phyloP scores from a whole-genome alignment of 2,329 filamentous ascomycete species.

The Juglanconis juglandina region DNA sequence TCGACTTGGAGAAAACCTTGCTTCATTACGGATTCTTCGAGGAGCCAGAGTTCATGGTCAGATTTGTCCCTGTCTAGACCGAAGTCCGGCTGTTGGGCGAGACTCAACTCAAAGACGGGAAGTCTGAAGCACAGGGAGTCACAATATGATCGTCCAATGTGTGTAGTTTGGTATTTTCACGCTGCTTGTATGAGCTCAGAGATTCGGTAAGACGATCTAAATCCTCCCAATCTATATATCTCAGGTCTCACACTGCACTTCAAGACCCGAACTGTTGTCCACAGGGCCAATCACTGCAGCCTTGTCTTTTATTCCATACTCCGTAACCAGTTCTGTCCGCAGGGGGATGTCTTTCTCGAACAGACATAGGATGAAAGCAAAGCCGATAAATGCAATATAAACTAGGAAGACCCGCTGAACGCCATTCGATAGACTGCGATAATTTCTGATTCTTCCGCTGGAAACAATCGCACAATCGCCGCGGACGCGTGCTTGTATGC shows the following conservation, averaged over 20 bases:
- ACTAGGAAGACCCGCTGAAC: slow-evolving; percentile 23
- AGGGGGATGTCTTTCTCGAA: slow-evolving; percentile 23
- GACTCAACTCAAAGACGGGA: too few relatives aligned
- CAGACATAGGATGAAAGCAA: slow-evolving; percentile 21
- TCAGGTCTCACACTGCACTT: too few relatives aligned
- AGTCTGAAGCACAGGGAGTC: too few relatives aligned
- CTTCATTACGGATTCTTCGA: background rate
- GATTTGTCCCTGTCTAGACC: background rate
- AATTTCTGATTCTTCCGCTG: slow-evolving; percentile 16
- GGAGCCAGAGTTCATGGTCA: background rate
- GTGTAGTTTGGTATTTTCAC: too few relatives aligned
- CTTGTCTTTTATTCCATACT: slow-evolving; percentile 6
- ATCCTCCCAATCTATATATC: too few relatives aligned
- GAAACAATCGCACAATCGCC: slow-evolving; percentile 19
- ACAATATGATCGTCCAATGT: too few relatives aligned
- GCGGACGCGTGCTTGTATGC: slow-evolving; percentile 25
- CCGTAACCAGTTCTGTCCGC: slow-evolving; percentile 18
- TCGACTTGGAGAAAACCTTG: background rate
- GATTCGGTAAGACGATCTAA: too few relatives aligned
- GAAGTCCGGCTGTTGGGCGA: too few relatives aligned
- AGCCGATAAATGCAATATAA: slow-evolving; percentile 22
- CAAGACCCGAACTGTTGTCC: too few relatives aligned
- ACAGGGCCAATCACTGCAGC: background rate
- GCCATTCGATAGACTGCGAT: slow-evolving; percentile 19
- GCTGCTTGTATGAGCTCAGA: too few relatives aligned